phyloP scores from a whole-genome alignment of 345 rosid genomes.

The Gossypium sturtianum region DNA sequence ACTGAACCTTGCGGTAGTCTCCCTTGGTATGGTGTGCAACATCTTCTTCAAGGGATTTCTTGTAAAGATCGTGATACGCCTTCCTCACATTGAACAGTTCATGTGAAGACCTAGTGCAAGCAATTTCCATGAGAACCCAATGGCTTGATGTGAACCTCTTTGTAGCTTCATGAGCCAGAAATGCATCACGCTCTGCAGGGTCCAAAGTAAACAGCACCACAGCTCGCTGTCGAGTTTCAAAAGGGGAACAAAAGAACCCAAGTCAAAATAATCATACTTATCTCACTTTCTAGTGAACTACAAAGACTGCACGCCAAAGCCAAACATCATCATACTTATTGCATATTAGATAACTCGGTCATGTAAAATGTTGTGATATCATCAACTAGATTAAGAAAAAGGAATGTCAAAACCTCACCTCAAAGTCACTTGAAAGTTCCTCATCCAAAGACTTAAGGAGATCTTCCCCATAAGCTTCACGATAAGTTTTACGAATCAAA shows the following conservation, averaged over 20 bases:
- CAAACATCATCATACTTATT: too few relatives aligned
- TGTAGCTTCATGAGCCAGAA: constrained; percentile 60
- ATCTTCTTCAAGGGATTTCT: neutral
- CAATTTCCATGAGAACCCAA: constrained; percentile 76
- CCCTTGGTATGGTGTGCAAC: neutral
- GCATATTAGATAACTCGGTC: too few relatives aligned
- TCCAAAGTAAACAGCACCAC: constrained; percentile 70
- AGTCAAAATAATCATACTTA: neutral
- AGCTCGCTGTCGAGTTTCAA: constrained; percentile 35
- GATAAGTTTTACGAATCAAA: constrained; percentile 47
- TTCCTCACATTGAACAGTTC: constrained; percentile 36
- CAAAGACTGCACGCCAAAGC: too few relatives aligned
- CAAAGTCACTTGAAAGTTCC: constrained; percentile 83
- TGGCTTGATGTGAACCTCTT: constrained; percentile 61
- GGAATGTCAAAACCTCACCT: constrained; percentile 38
- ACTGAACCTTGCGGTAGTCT: neutral
- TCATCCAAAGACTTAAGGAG: constrained; percentile 66
- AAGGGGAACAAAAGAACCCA: neutral
- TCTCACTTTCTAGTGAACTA: too few relatives aligned
- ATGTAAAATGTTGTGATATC: neutral
- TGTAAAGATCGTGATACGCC: neutral
- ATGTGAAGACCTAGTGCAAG: constrained; percentile 57
- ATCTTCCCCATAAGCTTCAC: constrained; percentile 64
- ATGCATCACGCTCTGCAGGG: constrained; percentile 71
- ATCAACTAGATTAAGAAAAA: neutral